phyloP scores from a whole-genome alignment of 164 flowering plant genomes.

The Cinnamomum micranthum region DNA sequence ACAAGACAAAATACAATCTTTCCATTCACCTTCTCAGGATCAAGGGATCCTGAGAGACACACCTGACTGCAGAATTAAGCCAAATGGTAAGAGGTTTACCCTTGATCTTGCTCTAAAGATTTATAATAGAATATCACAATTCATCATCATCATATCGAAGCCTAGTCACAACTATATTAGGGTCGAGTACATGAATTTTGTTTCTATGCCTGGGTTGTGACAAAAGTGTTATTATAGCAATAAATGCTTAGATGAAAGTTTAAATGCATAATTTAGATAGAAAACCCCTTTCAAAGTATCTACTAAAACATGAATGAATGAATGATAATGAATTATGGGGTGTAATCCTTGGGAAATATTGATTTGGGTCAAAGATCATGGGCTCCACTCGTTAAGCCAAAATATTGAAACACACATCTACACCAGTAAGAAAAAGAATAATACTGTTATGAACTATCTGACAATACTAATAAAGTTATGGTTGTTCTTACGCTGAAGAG shows the following conservation, averaged over 20 bases:
- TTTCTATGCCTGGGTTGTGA: neutral
- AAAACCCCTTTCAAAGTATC: no score
- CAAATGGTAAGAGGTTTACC: no score
- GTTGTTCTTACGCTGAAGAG: neutral
- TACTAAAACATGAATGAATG: no score
- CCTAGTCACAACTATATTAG: no score
- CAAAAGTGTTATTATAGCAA: no score
- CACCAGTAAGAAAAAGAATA: neutral
- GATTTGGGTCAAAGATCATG: neutral
- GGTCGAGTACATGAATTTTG: neutral
- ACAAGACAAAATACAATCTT: constrained; percentile 52
- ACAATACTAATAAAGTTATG: neutral
- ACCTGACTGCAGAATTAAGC: neutral
- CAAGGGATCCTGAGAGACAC: constrained; percentile 36
- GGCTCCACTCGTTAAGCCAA: no score
- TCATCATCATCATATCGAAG: no score
- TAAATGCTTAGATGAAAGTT: neutral
- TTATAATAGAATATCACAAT: neutral
- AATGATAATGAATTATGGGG: no score
- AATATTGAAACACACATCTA: neutral
- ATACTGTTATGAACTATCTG: neutral
- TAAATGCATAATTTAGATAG: no score
- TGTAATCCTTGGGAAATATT: no score
- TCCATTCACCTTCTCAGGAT: constrained; percentile 47
- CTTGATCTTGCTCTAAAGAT: no score